Evolutionary conservation across 75 land plant genomes (phyloP), one percentile per base, ranked within the genome.

Genomic region (Picea glauca): DNA sequence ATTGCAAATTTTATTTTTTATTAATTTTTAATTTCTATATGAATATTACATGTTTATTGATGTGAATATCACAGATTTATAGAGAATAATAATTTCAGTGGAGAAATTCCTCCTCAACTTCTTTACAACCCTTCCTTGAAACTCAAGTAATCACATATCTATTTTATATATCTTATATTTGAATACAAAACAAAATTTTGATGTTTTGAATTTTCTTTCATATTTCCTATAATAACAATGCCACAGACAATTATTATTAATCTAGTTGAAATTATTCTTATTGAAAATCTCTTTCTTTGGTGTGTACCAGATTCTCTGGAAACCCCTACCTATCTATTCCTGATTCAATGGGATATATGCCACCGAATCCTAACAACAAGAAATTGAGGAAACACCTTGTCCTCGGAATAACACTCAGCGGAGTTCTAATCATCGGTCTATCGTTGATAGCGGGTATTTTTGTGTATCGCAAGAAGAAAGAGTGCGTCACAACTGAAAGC

Each of bases 41-140:
- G 21, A 17, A 15, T 18, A 1, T 68, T 18, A 18, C 72, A 68
- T 50, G 38, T 38, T 40, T 68, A 20, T 68, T 40, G n/a, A 68
- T 40, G 0, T 6, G 11, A 17, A 15, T 5, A 0, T 68, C 12
- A 7, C 72, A 68, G 50, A 4, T 38, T 40, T 68, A 20, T 68
- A 68, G n/a, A 68, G 50, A 68, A 68, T 38, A 68, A 68, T 5
- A 68, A 68, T 68, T 68, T 68, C 50, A 68, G 50, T 40, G 72
- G 72, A 20, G 23, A 18, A 40, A 38, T 68, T 68, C 50, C 72
- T 68, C 50, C 0, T 0, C 46, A 38, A 18, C 72, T 68, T 7
- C 50, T 68, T 0, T 0, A 38, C 4, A 33, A 6, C 8, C 50
- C 11, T 15, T 38, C 72, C 5, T 17, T 68, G 72, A 4, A 5